Percentiles rank a stretch among this genome's conserved stretches.
Evolutionary conservation across 2,329 filamentous ascomycete genomes (phyloP).

Genomic region (Septoria petroselini): DNA sequence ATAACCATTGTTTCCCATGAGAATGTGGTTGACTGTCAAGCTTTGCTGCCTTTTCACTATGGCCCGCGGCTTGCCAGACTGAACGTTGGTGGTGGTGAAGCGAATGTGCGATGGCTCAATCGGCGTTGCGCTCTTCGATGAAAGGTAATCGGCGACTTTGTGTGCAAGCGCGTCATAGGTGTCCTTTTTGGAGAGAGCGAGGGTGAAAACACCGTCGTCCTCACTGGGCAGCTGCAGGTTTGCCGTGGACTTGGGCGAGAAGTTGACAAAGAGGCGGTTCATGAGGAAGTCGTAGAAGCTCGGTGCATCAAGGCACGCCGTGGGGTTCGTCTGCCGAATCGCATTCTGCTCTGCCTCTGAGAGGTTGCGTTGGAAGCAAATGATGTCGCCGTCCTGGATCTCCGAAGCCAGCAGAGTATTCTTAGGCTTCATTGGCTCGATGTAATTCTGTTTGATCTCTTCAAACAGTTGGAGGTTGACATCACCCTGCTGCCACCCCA

Average conservation of each 20-base stretch:
- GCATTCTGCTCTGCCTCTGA: conserved; percentile 39
- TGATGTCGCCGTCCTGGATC: conserved; percentile 93
- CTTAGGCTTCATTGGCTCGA: conserved; percentile 84
- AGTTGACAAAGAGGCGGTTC: conserved; percentile 75
- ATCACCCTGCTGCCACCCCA: conserved; percentile 75
- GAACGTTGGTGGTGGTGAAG: conserved; percentile 80
- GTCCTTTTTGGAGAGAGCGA: conserved; percentile 83
- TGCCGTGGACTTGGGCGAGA: conserved; percentile 60
- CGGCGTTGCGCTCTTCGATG: conserved; percentile 35
- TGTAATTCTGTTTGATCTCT: conserved; percentile 98
- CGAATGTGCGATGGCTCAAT: conserved; percentile 83
- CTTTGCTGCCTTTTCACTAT: conserved; percentile 70
- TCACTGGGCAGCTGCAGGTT: conserved; percentile 34
- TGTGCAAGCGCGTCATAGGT: conserved; percentile 82
- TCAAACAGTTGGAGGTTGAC: conserved; percentile 73
- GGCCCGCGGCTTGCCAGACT: conserved; percentile 71
- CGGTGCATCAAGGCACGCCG: conserved; percentile 31
- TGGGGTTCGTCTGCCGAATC: conserved; percentile 31
- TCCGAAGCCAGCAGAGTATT: conserved; percentile 85
- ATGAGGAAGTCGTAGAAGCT: conserved; percentile 87
- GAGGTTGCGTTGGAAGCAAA: conserved; percentile 78
- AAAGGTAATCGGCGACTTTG: conserved; percentile 74
- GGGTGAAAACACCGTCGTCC: conserved; percentile 65
- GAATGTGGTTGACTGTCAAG: conserved; percentile 72
- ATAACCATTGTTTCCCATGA: conserved; percentile 65